Evolutionary conservation across 225 moss, liverwort and hornwort genomes (phyloP).

Genomic region (Sphagnum contortum): DNA sequence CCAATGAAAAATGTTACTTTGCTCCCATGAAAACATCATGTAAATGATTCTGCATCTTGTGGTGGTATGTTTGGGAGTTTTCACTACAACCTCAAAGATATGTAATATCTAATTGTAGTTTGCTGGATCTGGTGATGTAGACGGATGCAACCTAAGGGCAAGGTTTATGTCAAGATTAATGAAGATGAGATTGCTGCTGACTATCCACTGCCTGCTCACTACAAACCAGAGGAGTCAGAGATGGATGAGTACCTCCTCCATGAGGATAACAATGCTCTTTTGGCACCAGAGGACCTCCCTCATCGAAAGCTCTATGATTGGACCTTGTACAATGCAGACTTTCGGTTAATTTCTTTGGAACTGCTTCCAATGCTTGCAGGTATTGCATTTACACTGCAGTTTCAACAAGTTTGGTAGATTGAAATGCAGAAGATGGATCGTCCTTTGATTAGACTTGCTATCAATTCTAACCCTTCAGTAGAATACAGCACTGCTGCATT

Average conservation of each 20-base stretch:
- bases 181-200: constrained; percentile 87
- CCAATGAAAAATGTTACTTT: too few species aligned
- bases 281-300: constrained; percentile 73
- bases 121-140: too few species aligned
- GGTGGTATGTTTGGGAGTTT: too few species aligned
- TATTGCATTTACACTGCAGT: constrained; percentile 4
- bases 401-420: too few species aligned
- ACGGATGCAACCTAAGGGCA: constrained; percentile 55
- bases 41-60: too few species aligned
- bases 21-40: too few species aligned
- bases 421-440: too few species aligned
- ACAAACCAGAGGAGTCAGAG: constrained; percentile 78
- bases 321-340: constrained; percentile 80
- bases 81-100: too few species aligned
- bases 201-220: constrained; percentile 82
- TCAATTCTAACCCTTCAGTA: too few species aligned
- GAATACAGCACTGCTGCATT: too few species aligned
- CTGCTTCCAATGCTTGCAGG: constrained; percentile 87
- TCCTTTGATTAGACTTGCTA: too few species aligned
- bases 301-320: constrained; percentile 80
- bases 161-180: constrained; percentile 82
- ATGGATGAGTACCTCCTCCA: constrained; percentile 78
- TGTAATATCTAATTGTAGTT: too few species aligned
- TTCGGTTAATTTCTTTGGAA: constrained; percentile 75
- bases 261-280: constrained; percentile 45